phyloP scores from a whole-genome alignment of 306 rosid species.

The Casuarina equisetifolia region DNA sequence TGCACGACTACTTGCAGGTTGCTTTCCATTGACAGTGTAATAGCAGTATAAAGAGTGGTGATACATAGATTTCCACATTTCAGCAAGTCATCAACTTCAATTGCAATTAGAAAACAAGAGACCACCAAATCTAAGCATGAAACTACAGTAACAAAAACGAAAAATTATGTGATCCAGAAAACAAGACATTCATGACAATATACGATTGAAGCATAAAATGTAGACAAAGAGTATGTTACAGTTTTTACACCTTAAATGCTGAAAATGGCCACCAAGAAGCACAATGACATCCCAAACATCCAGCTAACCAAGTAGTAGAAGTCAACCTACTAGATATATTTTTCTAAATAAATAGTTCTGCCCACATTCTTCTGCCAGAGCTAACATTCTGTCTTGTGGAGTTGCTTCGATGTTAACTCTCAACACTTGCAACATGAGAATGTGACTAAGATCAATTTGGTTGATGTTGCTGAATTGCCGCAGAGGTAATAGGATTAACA shows the following conservation, averaged over 20 bases:
- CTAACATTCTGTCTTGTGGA: conserved; percentile 1
- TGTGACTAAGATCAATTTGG: conserved; percentile 22
- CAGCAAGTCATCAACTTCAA: not conserved
- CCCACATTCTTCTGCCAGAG: not conserved
- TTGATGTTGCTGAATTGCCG: conserved; percentile 28
- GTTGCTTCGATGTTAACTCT: conserved; percentile 25
- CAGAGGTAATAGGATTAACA: conserved; percentile 24
- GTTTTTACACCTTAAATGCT: not conserved
- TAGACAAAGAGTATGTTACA: not conserved
- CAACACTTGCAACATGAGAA: conserved; percentile 27
- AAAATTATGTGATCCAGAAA: not conserved
- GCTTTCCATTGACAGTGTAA: not conserved
- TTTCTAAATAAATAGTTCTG: not conserved
- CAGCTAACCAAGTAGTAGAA: not conserved
- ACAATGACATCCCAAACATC: not conserved
- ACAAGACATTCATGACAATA: not conserved
- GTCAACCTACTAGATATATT: not conserved
- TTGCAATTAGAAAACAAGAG: not conserved
- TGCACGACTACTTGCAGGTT: not conserved
- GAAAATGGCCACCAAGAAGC: not conserved
- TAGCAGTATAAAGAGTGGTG: not conserved
- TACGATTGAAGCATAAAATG: not conserved
- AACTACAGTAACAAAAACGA: not conserved
- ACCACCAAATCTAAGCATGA: not conserved
- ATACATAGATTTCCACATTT: not conserved